Evolutionary conservation across 331 rosid species (phyloP).

Genomic region (Phaseolus coccineus): DNA sequence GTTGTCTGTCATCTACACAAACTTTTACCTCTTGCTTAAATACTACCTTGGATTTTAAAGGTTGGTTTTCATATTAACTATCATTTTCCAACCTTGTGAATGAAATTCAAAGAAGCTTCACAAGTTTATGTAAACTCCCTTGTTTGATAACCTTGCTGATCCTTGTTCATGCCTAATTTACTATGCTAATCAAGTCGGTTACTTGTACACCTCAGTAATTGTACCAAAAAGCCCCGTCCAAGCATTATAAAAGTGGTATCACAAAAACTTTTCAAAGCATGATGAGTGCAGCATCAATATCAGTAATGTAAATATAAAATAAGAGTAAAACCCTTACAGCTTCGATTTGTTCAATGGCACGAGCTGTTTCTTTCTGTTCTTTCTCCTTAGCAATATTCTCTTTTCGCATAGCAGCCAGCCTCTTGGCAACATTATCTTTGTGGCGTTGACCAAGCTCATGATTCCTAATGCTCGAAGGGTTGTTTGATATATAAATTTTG

Average conservation of each 20-base stretch:
- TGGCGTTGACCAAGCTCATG: conserved; percentile 96
- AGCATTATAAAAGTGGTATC: not conserved
- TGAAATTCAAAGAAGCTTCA: not conserved
- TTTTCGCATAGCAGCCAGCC: conserved; percentile 82
- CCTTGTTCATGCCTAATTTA: not conserved
- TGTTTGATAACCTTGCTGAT: not conserved
- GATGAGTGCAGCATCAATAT: not conserved
- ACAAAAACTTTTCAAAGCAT: not conserved
- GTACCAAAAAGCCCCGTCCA: no score
- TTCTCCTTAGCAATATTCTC: conserved; percentile 88
- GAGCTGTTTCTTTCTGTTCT: conserved; percentile 75
- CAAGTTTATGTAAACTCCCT: not conserved
- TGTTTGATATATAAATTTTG: conserved; percentile 87
- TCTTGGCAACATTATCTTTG: conserved; percentile 84
- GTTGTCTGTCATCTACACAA: not conserved
- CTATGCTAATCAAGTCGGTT: not conserved
- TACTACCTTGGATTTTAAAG: not conserved
- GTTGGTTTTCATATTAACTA: not conserved
- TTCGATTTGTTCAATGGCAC: conserved; percentile 83
- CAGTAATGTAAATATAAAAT: not conserved
- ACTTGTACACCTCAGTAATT: not conserved
- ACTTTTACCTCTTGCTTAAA: not conserved
- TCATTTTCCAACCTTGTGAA: not conserved
- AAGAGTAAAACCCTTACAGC: conserved; percentile 62
- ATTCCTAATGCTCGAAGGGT: conserved; percentile 82